Percentiles rank a stretch among this genome's conserved stretches.
phyloP scores from a whole-genome alignment of 2,329 filamentous ascomycete genomes.

The Coleophoma crateriformis region DNA sequence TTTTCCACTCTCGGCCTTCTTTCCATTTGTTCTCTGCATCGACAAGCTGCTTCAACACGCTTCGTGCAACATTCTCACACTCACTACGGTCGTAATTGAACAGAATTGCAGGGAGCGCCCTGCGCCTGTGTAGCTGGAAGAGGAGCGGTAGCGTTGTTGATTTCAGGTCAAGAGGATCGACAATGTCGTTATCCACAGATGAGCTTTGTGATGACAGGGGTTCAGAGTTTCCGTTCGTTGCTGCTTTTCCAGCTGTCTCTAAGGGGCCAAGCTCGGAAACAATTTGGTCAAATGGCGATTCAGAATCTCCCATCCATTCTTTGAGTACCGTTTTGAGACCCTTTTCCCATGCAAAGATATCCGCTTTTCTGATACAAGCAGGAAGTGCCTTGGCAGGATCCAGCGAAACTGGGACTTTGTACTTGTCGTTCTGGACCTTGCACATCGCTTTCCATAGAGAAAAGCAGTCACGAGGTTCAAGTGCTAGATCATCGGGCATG shows the following conservation, averaged over 20 bases:
- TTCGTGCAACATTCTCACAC: constrained; percentile 55
- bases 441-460: constrained; percentile 60
- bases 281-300: constrained; percentile 36
- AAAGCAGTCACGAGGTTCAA: constrained; percentile 69
- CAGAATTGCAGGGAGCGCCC: constrained; percentile 66
- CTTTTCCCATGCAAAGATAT: constrained; percentile 62
- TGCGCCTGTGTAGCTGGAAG: constrained; percentile 52
- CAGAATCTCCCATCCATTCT: constrained; percentile 51
- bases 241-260: not conserved
- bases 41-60: constrained; percentile 46
- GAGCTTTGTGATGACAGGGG: constrained; percentile 7
- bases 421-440: constrained; percentile 45
- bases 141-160: constrained; percentile 51
- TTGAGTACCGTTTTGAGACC: constrained; percentile 52
- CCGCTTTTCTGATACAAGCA: constrained; percentile 52
- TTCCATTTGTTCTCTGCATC: constrained; percentile 52
- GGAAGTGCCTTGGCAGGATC: constrained; percentile 44
- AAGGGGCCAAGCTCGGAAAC: constrained; percentile 37
- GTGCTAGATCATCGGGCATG: constrained; percentile 59
- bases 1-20: constrained; percentile 52
- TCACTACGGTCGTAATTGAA: constrained; percentile 69
- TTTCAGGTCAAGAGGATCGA: constrained; percentile 28
- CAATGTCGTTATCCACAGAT: constrained; percentile 6
- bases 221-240: not conserved
- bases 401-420: constrained; percentile 43